These are phyloP conservation scores for Juncus inflexus DNA, from an alignment of 176 grass and related monocot genomes.

Conservation along the genomic window DNA sequence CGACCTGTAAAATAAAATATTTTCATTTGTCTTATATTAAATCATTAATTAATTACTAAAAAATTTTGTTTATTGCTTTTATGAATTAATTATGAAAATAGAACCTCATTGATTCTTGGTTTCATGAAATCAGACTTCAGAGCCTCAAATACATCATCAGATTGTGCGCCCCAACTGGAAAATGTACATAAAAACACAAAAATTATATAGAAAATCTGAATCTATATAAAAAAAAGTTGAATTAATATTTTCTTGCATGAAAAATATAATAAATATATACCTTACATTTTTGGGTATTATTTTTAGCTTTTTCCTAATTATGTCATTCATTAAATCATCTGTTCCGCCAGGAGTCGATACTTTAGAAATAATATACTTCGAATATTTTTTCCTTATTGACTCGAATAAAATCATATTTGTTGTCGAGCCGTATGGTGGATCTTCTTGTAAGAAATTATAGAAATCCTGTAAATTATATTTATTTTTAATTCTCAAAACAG, in stretches of 20 bases:
- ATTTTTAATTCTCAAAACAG: neutral
- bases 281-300: slow-evolving; percentile 61
- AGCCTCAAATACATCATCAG: slow-evolving; percentile 41
- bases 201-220: neutral
- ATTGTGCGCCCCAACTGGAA: slow-evolving; percentile 59
- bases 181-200: slow-evolving; percentile 2
- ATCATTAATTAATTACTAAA: neutral
- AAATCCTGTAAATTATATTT: slow-evolving; percentile 46
- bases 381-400: slow-evolving; percentile 35
- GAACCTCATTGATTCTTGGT: slow-evolving; percentile 65
- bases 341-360: slow-evolving; percentile 18
- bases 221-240: neutral
- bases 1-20: slow-evolving; percentile 39
- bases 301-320: slow-evolving; percentile 63
- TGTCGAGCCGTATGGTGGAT: slow-evolving; percentile 5
- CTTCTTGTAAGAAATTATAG: slow-evolving; percentile 77
- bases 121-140: slow-evolving; percentile 65
- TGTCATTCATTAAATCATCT: slow-evolving; percentile 50
- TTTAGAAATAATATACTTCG: slow-evolving; percentile 46
- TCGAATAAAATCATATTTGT: slow-evolving; percentile 14
- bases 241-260: neutral
- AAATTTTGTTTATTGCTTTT: neutral
- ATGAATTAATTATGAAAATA: neutral
- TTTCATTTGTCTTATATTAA: neutral
- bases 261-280: slow-evolving; percentile 11